phyloP scores from a whole-genome alignment of 257 asterid species.

The Sherardia arvensis region DNA sequence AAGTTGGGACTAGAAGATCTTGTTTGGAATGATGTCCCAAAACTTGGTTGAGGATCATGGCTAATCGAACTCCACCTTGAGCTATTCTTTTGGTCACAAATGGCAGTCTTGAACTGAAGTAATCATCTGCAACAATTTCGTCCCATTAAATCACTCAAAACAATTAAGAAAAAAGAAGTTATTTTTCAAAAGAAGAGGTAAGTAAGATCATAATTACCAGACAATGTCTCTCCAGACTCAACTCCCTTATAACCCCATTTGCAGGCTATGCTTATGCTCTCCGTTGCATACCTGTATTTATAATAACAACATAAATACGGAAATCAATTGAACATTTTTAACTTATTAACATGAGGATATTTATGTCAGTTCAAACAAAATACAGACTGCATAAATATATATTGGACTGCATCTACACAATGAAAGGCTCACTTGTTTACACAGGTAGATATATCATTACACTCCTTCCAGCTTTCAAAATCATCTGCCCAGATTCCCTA shows the following conservation, averaged over 20 bases:
- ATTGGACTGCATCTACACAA: no score
- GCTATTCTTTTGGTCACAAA: slow-evolving; percentile 81
- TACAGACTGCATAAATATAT: no score
- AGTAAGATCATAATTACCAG: slow-evolving; percentile 32
- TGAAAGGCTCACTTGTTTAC: slow-evolving; percentile 48
- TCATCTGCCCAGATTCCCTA: slow-evolving; percentile 85
- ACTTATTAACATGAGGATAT: no score
- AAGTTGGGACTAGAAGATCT: slow-evolving; percentile 30
- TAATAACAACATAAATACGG: neutral
- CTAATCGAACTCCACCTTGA: slow-evolving; percentile 88
- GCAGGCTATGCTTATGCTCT: slow-evolving; percentile 76
- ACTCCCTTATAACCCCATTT: slow-evolving; percentile 86
- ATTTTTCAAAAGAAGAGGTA: neutral
- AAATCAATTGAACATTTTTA: no score
- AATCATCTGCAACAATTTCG: slow-evolving; percentile 38
- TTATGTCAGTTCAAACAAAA: no score
- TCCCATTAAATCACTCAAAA: neutral
- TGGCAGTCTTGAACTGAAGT: slow-evolving; percentile 68
- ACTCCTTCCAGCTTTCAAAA: slow-evolving; percentile 64
- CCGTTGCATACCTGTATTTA: slow-evolving; percentile 56
- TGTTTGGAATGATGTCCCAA: slow-evolving; percentile 25
- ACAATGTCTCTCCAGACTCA: slow-evolving; percentile 62
- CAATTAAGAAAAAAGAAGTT: no score
- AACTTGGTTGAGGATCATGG: slow-evolving; percentile 61
- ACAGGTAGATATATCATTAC: slow-evolving; percentile 44